Conservation (phyloP, 805 yeast species). For the Groenewaldozyma tartarivorans region DNA sequence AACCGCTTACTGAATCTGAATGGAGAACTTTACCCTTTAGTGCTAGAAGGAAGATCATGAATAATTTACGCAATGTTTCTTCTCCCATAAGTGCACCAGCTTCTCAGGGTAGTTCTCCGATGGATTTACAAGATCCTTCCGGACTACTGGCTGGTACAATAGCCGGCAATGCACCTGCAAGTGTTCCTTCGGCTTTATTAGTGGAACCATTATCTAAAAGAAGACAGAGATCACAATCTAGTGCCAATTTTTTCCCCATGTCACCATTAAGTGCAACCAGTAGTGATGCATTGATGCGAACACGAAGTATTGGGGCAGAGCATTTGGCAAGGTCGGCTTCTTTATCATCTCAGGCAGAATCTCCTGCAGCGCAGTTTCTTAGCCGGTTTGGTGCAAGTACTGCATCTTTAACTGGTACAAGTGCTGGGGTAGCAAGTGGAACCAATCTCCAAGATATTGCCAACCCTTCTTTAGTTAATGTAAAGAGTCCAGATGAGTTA, state of each 20-base stretch:
- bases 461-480: no score
- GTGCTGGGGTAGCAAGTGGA: constrained; percentile 9
- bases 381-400: constrained; percentile 12
- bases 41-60: constrained; percentile 15
- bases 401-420: constrained; percentile 5
- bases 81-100: neutral
- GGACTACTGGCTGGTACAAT: no score
- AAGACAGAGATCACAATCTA: neutral
- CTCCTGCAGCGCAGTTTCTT: constrained; percentile 17
- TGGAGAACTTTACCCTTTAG: constrained; percentile 18
- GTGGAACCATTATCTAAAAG: neutral
- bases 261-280: no score
- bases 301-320: neutral
- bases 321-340: constrained; percentile 9
- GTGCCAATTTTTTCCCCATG: neutral
- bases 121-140: neutral
- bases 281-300: neutral
- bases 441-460: no score
- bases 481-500: neutral
- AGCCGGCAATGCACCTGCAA: neutral
- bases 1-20: no score
- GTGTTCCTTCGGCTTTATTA: neutral
- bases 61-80: constrained; percentile 7
- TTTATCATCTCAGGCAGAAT: constrained; percentile 11
- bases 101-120: neutral